These are phyloP conservation scores for Trametes pubescens DNA, from an alignment of 1,284 basidiomycete species.

Conservation along the genomic window DNA sequence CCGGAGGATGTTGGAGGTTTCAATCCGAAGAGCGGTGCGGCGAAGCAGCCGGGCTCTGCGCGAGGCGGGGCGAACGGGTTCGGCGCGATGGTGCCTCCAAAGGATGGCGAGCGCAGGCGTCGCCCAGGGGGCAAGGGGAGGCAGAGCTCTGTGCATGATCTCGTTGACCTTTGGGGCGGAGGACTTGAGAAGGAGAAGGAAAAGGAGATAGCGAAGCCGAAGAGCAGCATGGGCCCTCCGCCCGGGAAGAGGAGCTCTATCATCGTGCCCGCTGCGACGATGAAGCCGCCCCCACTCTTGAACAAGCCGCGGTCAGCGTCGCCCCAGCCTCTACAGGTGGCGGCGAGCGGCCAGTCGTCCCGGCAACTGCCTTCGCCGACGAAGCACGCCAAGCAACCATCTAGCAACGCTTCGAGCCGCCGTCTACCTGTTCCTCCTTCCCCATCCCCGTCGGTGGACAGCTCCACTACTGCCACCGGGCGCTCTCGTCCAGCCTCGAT, in stretches of 20 bases:
- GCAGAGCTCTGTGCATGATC: constrained; percentile 81
- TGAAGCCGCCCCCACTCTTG: constrained; percentile 33
- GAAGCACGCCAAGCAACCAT: constrained; percentile 36
- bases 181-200: constrained; percentile 45
- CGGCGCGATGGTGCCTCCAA: background rate
- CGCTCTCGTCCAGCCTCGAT: constrained; percentile 75
- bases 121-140: constrained; percentile 53
- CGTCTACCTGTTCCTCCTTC: constrained; percentile 23
- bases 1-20: constrained; percentile 47
- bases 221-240: constrained; percentile 21
- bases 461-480: constrained; percentile 33
- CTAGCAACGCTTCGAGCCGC: constrained; percentile 14
- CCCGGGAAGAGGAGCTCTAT: constrained; percentile 39
- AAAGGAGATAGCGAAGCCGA: constrained; percentile 35
- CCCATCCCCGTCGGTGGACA: constrained; percentile 5
- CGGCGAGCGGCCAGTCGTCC: constrained; percentile 26
- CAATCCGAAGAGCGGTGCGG: constrained; percentile 19
- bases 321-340: constrained; percentile 40
- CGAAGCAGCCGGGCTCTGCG: constrained; percentile 8
- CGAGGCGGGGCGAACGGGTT: constrained; percentile 16
- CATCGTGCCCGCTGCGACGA: constrained; percentile 38
- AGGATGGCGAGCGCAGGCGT: constrained; percentile 34
- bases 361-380: constrained; percentile 36
- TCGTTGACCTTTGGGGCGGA: constrained; percentile 80
- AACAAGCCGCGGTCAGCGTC: constrained; percentile 39